Evolutionary conservation across 345 rosid species (phyloP).

Genomic region (Acer saccharum): DNA sequence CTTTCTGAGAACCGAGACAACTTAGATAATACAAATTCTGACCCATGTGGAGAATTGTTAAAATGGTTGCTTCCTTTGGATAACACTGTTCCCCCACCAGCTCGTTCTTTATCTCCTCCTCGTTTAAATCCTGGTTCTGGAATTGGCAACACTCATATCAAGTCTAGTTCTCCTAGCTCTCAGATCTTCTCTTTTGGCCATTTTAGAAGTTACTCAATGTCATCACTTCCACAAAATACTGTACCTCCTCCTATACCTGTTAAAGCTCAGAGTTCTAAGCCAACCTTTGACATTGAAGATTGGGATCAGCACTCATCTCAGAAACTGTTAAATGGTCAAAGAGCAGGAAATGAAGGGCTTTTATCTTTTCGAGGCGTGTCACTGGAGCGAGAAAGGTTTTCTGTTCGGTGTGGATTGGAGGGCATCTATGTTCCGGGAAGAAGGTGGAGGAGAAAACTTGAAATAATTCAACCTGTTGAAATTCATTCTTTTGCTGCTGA

Average conservation of each 20-base stretch:
- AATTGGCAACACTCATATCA: slow-evolving; percentile 53
- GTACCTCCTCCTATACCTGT: slow-evolving; percentile 54
- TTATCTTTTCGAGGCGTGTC: slow-evolving; percentile 88
- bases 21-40: slow-evolving; percentile 41
- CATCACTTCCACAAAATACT: slow-evolving; percentile 83
- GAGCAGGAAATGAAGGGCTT: slow-evolving; percentile 58
- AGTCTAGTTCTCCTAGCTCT: slow-evolving; percentile 69
- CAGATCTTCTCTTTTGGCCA: slow-evolving; percentile 85
- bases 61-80: slow-evolving; percentile 97
- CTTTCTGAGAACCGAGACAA: slow-evolving; percentile 38
- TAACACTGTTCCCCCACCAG: slow-evolving; percentile 56
- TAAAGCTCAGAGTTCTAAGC: slow-evolving; percentile 73
- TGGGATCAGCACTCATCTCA: slow-evolving; percentile 70
- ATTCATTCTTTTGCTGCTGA: slow-evolving; percentile 80
- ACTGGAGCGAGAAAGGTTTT: slow-evolving; percentile 84
- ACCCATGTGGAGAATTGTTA: slow-evolving; percentile 75
- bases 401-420: slow-evolving; percentile 92
- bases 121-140: slow-evolving; percentile 53
- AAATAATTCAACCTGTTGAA: slow-evolving; percentile 88
- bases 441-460: slow-evolving; percentile 93
- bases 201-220: slow-evolving; percentile 98
- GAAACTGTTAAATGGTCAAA: slow-evolving; percentile 43
- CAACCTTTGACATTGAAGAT: slow-evolving; percentile 74
- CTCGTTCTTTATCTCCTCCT: slow-evolving; percentile 64
- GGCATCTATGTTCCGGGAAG: slow-evolving; percentile 91